phyloP scores from a whole-genome alignment of 176 grass and related monocot species.

The Elymus sibiricus region DNA sequence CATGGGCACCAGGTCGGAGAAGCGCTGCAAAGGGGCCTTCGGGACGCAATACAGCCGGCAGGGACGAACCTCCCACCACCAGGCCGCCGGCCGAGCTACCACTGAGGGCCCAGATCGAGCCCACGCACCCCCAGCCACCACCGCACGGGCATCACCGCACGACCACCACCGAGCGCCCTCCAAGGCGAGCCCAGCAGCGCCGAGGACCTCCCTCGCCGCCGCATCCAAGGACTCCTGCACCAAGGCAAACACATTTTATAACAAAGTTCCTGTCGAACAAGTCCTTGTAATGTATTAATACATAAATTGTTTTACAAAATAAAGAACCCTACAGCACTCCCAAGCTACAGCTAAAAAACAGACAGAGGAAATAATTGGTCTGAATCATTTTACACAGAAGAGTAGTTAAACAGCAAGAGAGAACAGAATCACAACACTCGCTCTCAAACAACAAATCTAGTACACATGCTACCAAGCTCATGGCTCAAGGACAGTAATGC shows the following conservation, averaged over 20 bases:
- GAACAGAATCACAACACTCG: conserved; percentile 25
- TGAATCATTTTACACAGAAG: conserved; percentile 29
- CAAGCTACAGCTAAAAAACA: conserved; percentile 20
- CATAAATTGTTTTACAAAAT: conserved; percentile 3
- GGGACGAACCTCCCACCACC: too few species aligned
- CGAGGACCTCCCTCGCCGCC: too few species aligned
- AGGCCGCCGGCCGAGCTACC: too few species aligned
- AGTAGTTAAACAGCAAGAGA: conserved; percentile 1
- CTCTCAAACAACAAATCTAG: background rate
- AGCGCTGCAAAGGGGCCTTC: too few species aligned
- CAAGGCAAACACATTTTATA: background rate
- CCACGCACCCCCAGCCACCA: too few species aligned
- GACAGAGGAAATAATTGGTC: background rate
- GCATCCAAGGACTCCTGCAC: too few species aligned
- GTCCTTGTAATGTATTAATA: background rate
- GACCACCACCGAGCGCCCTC: too few species aligned
- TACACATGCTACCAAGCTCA: conserved; percentile 1
- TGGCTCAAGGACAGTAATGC: background rate
- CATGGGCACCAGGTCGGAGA: too few species aligned
- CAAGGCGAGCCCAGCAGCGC: too few species aligned
- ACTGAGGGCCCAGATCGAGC: too few species aligned
- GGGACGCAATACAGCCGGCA: too few species aligned
- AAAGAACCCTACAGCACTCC: background rate
- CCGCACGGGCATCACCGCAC: too few species aligned
- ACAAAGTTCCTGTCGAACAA: background rate